Evolutionary conservation across 1,139 yeast genomes (phyloP), one percentile per base, ranked within the genome.

Genomic region (Yamadazyma blattariae): DNA sequence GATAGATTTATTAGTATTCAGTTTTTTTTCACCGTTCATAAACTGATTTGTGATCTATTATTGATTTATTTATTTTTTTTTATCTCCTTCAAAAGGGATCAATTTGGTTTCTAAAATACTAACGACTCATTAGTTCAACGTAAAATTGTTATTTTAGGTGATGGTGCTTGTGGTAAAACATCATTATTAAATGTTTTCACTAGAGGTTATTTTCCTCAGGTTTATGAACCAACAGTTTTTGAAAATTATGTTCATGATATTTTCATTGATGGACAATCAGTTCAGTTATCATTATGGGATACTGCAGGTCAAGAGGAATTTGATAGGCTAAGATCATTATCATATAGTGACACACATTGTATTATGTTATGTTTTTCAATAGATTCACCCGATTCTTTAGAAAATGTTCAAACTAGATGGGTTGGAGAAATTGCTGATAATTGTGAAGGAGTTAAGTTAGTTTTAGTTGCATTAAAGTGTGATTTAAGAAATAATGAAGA

Each of bases 241-340:
- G 98, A 92, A 59, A 92, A 92, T 66, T 92, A 92, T 58, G 96
- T 90, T 40, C 98, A 92, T 63, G 98, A 92, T 58, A 90, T 92
- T 46, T 92, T 87, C 64, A 89, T 92, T 40, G 98, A 92, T 59
- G 94, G 94, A 32, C 90, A 88, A 59, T 89, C 94, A 34, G 86
- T 92, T 51, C 95, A 90, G 54, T 67, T 92, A 44, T 88, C 97
- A 19, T 70, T 92, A 38, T 92, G 98, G 98, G 98, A 92, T 57
- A 92, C 98, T 5, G 98, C 98, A 4, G 98, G 98, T 6, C 98
- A 92, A 67, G 98, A 92, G 64, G 98, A 92, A 64, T 92, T 90
- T 54, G 98, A 92, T 59, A 74, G 97, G 44, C 71, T 90, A 55
- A 77, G 97, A 56, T 85, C 96, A 2, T 69, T 90, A 45, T 83